Evolutionary conservation across 257 asterid species (phyloP).

Genomic region (Coffea eugenioides): DNA sequence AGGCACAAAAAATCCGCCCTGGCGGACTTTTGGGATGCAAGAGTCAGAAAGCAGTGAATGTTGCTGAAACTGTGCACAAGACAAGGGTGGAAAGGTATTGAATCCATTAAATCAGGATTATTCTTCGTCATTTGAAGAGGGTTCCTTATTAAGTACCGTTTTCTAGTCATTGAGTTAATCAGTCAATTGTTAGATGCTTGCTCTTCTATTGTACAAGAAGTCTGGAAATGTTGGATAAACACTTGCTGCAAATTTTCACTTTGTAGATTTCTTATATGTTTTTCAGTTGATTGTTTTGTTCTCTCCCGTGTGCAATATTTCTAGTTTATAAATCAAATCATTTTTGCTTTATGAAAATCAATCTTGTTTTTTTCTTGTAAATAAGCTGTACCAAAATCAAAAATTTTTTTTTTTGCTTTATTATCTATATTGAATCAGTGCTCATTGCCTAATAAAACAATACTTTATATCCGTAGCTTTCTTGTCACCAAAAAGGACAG

Average conservation of each 20-base stretch:
- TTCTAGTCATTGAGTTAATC: neutral
- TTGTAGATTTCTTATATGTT: neutral
- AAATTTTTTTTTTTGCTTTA: neutral
- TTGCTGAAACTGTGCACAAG: conserved; percentile 40
- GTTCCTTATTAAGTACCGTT: neutral
- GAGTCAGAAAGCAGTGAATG: conserved; percentile 52
- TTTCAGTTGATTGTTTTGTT: neutral
- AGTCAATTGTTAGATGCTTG: neutral
- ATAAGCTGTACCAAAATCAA: neutral
- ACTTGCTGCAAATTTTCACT: neutral
- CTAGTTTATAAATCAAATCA: neutral
- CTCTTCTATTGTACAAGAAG: neutral
- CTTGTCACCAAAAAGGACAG: conserved; percentile 25
- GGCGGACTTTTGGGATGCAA: conserved; percentile 66
- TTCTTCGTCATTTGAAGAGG: neutral
- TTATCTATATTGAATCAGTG: conserved; percentile 1
- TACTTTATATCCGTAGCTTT: conserved; percentile 15
- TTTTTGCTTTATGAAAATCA: neutral
- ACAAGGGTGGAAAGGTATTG: conserved; percentile 28
- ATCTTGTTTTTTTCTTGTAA: neutral
- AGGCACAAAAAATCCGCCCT: conserved; percentile 24
- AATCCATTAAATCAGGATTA: neutral
- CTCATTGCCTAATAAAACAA: conserved; percentile 7
- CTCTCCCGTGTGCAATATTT: neutral
- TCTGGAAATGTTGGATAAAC: neutral